Conservation (phyloP, 1,139 yeast genomes). For the Hyphopichia khmerensis region DNA sequence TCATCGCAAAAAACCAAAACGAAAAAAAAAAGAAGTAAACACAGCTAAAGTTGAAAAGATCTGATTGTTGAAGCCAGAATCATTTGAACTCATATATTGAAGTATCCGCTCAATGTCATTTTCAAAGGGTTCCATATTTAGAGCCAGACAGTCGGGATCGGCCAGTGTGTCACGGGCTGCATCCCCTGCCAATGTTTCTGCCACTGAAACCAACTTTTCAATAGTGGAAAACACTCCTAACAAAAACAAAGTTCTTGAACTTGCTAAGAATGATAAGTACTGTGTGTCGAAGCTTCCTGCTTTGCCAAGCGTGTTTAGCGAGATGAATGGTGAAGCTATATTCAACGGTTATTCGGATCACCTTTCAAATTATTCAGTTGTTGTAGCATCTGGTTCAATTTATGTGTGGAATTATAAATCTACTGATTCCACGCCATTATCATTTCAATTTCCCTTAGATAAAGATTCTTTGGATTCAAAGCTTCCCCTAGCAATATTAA, state of each 20-base stretch:
- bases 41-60: too few species aligned
- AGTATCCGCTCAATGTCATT: constrained; percentile 7
- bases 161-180: constrained; percentile 1
- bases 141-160: constrained; percentile 9
- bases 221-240: background rate
- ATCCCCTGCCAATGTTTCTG: background rate
- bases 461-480: constrained; percentile 7
- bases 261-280: constrained; percentile 61
- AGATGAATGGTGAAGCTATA: constrained; percentile 15
- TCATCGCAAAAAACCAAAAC: background rate
- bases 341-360: constrained; percentile 54
- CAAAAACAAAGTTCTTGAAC: constrained; percentile 31
- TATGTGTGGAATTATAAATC: constrained; percentile 73
- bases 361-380: constrained; percentile 53
- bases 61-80: too few species aligned
- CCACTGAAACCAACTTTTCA: background rate
- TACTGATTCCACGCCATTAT: constrained; percentile 57
- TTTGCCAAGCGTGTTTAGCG: constrained; percentile 44
- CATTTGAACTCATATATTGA: too few species aligned
- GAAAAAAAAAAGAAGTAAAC: too few species aligned
- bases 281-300: constrained; percentile 64
- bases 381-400: constrained; percentile 49
- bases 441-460: constrained; percentile 46
- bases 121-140: constrained; percentile 11
- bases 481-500: constrained; percentile 59